Percentiles rank a stretch among this genome's conserved stretches.
phyloP scores from a whole-genome alignment of 1,284 basidiomycete genomes.

The Chondrostereum purpureum region DNA sequence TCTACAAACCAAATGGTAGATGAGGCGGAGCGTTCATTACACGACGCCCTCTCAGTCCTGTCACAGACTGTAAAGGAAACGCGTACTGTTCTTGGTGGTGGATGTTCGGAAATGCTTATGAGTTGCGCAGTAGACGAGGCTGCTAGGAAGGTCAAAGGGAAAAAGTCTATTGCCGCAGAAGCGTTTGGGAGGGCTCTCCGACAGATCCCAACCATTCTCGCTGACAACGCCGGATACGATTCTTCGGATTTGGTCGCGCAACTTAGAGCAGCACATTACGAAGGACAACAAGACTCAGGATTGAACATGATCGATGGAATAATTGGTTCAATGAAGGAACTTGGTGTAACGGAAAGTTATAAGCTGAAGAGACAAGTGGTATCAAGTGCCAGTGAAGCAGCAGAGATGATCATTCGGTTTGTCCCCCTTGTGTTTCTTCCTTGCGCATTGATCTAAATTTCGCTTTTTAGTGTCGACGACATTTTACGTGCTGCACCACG shows the following conservation, averaged over 20 bases:
- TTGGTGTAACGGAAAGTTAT: constrained; percentile 94
- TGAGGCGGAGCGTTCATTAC: constrained; percentile 95
- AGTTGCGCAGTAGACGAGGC: constrained; percentile 89
- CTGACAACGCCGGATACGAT: constrained; percentile 97
- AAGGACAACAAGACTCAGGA: constrained; percentile 80
- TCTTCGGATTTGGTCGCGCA: constrained; percentile 91
- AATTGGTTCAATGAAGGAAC: constrained; percentile 82
- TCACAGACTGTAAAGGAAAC: constrained; percentile 99
- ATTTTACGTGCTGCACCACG: constrained; percentile 61
- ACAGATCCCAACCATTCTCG: constrained; percentile 94
- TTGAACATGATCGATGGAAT: constrained; percentile 85
- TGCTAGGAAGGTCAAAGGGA: constrained; percentile 81
- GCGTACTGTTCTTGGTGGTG: constrained; percentile 88
- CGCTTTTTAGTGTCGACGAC: constrained; percentile 50
- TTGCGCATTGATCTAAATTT: constrained; percentile 10
- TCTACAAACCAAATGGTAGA: constrained; percentile 99
- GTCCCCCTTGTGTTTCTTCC: constrained; percentile 24
- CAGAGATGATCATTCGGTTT: constrained; percentile 96
- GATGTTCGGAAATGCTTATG: constrained; percentile 98
- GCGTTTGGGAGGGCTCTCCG: constrained; percentile 85
- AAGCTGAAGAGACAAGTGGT: constrained; percentile 97
- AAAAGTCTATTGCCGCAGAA: constrained; percentile 94
- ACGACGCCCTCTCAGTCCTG: constrained; percentile 95
- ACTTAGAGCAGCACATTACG: constrained; percentile 91
- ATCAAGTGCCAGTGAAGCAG: constrained; percentile 89